Evolutionary conservation across 2,329 filamentous ascomycete species (phyloP).

Genomic region (Hypoxylon sp.): DNA sequence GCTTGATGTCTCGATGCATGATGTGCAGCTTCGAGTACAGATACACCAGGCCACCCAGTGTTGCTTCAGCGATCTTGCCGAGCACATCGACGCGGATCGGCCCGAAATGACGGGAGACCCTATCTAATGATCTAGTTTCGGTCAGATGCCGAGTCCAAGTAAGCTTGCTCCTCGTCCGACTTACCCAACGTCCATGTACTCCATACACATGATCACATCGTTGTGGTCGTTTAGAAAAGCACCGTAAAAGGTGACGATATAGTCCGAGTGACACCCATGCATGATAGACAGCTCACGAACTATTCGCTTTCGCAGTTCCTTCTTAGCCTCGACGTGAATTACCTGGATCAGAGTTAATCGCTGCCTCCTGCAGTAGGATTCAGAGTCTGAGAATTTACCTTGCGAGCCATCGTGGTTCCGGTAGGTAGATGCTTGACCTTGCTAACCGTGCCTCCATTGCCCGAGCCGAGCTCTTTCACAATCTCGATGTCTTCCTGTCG

Average conservation of each 20-base stretch:
- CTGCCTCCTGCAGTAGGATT: neutral
- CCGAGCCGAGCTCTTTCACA: constrained; percentile 91
- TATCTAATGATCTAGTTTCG: constrained; percentile 78
- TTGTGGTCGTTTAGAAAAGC: constrained; percentile 96
- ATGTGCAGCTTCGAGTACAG: constrained; percentile 96
- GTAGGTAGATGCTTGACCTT: constrained; percentile 96
- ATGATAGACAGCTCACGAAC: constrained; percentile 97
- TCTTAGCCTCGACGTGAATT: constrained; percentile 97
- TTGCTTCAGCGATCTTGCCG: constrained; percentile 96
- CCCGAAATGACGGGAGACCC: constrained; percentile 92
- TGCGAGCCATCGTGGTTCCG: constrained; percentile 96
- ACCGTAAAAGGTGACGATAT: constrained; percentile 97
- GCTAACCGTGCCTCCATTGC: constrained; percentile 97
- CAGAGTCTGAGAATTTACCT: constrained; percentile 65
- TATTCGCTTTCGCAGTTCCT: constrained; percentile 95
- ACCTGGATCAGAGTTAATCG: constrained; percentile 63
- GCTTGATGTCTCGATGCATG: constrained; percentile 99
- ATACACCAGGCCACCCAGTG: constrained; percentile 91
- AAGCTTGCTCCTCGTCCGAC: constrained; percentile 46
- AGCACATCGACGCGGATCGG: constrained; percentile 95
- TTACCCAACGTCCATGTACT: constrained; percentile 99
- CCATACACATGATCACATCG: constrained; percentile 99
- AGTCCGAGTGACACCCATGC: constrained; percentile 95
- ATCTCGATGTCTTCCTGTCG: constrained; percentile 91
- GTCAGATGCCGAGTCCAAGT: constrained; percentile 39